These are phyloP conservation scores for Camelina neglecta DNA, from an alignment of 345 rosid genomes.

Conservation along the genomic window DNA sequence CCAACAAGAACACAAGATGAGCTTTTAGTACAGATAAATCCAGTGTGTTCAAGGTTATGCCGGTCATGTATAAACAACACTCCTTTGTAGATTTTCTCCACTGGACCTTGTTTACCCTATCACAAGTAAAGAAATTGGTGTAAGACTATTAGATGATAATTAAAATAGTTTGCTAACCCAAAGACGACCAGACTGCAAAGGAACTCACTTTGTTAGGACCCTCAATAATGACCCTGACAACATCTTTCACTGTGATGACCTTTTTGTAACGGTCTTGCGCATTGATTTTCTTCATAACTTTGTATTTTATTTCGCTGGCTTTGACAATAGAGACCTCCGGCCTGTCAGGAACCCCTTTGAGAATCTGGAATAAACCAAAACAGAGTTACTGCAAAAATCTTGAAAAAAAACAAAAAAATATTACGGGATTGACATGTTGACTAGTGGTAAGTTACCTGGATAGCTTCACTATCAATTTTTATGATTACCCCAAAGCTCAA, in stretches of 20 bases:
- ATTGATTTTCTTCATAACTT: conserved; percentile 64
- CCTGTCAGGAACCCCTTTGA: conserved; percentile 87
- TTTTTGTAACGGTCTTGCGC: conserved; percentile 73
- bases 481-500: conserved; percentile 84
- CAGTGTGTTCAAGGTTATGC: conserved; percentile 87
- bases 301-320: conserved; percentile 82
- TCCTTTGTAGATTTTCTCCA: conserved; percentile 73
- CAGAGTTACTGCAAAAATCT: conserved; percentile 16
- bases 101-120: conserved; percentile 91
- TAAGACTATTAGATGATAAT: not conserved
- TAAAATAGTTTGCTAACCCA: conserved; percentile 11
- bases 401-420: not conserved
- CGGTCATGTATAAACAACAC: conserved; percentile 76
- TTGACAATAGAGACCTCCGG: conserved; percentile 70
- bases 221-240: conserved; percentile 68
- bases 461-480: conserved; percentile 87
- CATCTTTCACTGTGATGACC: conserved; percentile 71
- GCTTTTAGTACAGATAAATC: conserved; percentile 78
- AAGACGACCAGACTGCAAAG: conserved; percentile 25
- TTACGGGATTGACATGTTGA: not conserved
- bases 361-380: conserved; percentile 50
- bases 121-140: conserved; percentile 15
- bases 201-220: conserved; percentile 80
- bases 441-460: conserved; percentile 60
- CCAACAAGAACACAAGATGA: conserved; percentile 71